phyloP scores from a whole-genome alignment of 371 early-diverging fungal genomes.

The Rhizomucor pusillus region DNA sequence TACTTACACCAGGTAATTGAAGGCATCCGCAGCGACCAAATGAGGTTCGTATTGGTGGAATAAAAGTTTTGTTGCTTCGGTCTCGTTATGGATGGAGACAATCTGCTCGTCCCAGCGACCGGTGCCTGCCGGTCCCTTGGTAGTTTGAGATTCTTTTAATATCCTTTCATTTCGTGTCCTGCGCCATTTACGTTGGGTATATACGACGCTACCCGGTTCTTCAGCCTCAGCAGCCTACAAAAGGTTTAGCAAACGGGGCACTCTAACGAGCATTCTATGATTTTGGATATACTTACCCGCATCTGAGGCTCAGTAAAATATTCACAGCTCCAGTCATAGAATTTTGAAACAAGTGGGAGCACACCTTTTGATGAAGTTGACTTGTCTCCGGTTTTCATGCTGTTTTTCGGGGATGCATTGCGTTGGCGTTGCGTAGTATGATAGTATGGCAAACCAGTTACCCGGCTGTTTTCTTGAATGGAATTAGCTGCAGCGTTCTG shows the following conservation, averaged over 20 bases:
- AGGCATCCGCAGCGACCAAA: slow-evolving; percentile 68
- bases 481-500: slow-evolving; percentile 16
- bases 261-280: too few species aligned
- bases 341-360: slow-evolving; percentile 57
- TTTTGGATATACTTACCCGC: too few species aligned
- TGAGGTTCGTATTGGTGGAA: slow-evolving; percentile 84
- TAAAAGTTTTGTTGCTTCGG: slow-evolving; percentile 49
- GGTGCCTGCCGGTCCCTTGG: slow-evolving; percentile 43
- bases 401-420: slow-evolving; percentile 8
- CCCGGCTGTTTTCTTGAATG: slow-evolving; percentile 1
- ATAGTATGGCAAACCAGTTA: not conserved
- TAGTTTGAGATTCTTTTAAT: slow-evolving; percentile 56
- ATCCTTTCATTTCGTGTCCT: slow-evolving; percentile 69
- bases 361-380: slow-evolving; percentile 13
- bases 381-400: not conserved
- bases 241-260: too few species aligned
- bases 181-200: slow-evolving; percentile 80
- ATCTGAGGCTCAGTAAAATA: slow-evolving; percentile 92
- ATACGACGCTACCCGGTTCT: slow-evolving; percentile 79
- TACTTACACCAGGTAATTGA: slow-evolving; percentile 48
- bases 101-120: slow-evolving; percentile 63
- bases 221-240: slow-evolving; percentile 74
- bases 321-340: slow-evolving; percentile 85
- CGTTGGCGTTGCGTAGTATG: slow-evolving; percentile 5
- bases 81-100: slow-evolving; percentile 58